Conservation (phyloP, 768 basidiomycete genomes). For the Lactarius hatsudake region DNA sequence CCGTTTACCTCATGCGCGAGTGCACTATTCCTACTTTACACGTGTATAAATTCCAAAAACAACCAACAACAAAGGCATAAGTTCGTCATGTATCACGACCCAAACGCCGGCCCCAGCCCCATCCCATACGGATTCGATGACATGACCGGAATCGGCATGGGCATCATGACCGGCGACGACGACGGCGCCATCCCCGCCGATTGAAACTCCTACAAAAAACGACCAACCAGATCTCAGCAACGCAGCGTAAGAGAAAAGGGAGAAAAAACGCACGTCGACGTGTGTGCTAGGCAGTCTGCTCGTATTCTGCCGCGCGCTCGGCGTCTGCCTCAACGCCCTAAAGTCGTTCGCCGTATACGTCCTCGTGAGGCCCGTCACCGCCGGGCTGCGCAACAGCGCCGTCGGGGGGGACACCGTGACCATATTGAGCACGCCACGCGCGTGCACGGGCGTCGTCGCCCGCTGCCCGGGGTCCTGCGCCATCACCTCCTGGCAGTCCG, state of each 20-base stretch:
- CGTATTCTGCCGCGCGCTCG: slow-evolving; percentile 75
- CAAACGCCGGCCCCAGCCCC: slow-evolving; percentile 20
- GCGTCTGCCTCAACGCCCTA: slow-evolving; percentile 63
- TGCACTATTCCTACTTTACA: too few species aligned
- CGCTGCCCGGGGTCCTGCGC: slow-evolving; percentile 18
- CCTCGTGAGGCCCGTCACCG: slow-evolving; percentile 76
- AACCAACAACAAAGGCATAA: background rate
- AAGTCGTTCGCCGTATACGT: slow-evolving; percentile 82
- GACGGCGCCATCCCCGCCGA: slow-evolving; percentile 4
- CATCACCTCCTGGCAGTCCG: background rate
- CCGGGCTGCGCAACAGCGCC: slow-evolving; percentile 65
- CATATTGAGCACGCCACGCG: slow-evolving; percentile 57
- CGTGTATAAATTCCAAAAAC: background rate
- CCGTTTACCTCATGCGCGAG: background rate
- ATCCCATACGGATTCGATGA: slow-evolving; percentile 21
- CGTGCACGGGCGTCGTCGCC: slow-evolving; percentile 33
- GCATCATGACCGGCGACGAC: slow-evolving; percentile 16
- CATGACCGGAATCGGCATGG: slow-evolving; percentile 10
- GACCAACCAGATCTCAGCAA: too few species aligned
- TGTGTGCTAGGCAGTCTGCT: slow-evolving; percentile 86
- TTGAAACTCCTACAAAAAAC: slow-evolving; percentile 14
- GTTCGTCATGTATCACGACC: slow-evolving; percentile 8
- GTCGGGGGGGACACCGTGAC: slow-evolving; percentile 68
- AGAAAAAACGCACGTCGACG: slow-evolving; percentile 55
- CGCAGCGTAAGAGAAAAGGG: too few species aligned